Percentiles rank a stretch among this genome's conserved stretches.
These are phyloP conservation scores for Pyrus pyrifolia DNA, from an alignment of 306 rosid species.

Conservation along the genomic window DNA sequence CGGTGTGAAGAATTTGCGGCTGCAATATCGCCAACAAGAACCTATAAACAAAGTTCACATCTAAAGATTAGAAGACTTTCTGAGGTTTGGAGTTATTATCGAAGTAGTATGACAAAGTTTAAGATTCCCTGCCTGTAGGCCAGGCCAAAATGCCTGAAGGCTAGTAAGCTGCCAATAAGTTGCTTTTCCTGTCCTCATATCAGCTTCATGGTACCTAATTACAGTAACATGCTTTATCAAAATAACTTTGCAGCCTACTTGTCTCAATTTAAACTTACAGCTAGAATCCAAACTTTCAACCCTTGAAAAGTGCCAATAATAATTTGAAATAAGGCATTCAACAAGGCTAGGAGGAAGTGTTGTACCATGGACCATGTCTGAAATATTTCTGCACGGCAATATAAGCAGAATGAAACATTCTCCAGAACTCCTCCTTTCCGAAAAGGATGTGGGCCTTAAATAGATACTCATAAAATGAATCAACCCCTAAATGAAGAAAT, in stretches of 20 bases:
- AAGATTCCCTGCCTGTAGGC: constrained; percentile 68
- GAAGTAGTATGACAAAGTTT: neutral
- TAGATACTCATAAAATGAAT: constrained; percentile 93
- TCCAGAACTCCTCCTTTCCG: constrained; percentile 58
- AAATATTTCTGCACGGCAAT: constrained; percentile 57
- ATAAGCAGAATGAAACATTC: constrained; percentile 53
- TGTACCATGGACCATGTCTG: constrained; percentile 94
- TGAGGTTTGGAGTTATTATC: constrained; percentile 1
- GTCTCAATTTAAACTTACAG: neutral
- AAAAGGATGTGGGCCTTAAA: constrained; percentile 86
- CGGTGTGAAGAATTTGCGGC: constrained; percentile 97
- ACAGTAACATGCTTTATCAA: constrained; percentile 19
- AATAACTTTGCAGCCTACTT: neutral
- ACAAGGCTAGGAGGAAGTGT: neutral
- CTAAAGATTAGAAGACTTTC: constrained; percentile 21
- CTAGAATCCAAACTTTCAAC: neutral
- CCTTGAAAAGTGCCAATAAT: neutral
- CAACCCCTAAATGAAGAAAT: constrained; percentile 67
- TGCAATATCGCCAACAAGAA: constrained; percentile 80
- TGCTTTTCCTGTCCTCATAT: constrained; percentile 94
- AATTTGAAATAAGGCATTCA: neutral
- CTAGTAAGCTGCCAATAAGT: constrained; percentile 99
- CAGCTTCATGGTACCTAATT: constrained; percentile 94
- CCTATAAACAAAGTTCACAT: constrained; percentile 39
- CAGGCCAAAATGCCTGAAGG: constrained; percentile 99